Evolutionary conservation across 1,284 basidiomycete genomes (phyloP).

Genomic region (Chalciporus sp.): DNA sequence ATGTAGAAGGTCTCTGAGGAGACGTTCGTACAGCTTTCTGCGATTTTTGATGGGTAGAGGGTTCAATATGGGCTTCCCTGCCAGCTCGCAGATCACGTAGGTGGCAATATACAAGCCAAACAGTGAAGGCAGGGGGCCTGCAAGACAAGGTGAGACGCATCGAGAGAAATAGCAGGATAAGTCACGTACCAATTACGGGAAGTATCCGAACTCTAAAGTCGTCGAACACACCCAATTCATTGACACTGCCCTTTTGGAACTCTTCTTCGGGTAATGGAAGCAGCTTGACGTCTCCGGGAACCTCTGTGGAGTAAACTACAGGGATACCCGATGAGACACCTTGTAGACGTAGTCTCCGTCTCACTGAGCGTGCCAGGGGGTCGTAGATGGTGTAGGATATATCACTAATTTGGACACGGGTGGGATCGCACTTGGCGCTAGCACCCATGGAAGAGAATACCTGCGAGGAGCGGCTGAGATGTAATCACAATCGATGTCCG

Average conservation of each 20-base stretch:
- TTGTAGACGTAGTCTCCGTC: conserved; percentile 73
- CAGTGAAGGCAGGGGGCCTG: conserved; percentile 81
- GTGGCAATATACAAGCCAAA: conserved; percentile 90
- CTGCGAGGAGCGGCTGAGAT: conserved; percentile 37
- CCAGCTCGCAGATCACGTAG: conserved; percentile 83
- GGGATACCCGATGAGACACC: conserved; percentile 80
- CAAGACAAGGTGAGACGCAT: conserved; percentile 4
- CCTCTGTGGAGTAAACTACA: conserved; percentile 96
- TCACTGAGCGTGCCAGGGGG: conserved; percentile 90
- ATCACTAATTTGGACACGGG: conserved; percentile 93
- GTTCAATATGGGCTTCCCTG: conserved; percentile 79
- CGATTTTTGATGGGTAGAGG: conserved; percentile 84
- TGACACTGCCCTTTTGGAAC: conserved; percentile 86
- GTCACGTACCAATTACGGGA: conserved; percentile 71
- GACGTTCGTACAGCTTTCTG: conserved; percentile 81
- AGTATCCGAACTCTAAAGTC: conserved; percentile 93
- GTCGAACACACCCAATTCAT: conserved; percentile 90
- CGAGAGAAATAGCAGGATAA: not conserved
- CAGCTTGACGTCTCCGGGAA: conserved; percentile 85
- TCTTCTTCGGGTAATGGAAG: conserved; percentile 93
- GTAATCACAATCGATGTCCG: conserved; percentile 1
- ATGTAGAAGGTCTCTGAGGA: conserved; percentile 74
- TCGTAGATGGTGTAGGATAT: conserved; percentile 94
- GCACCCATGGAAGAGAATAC: conserved; percentile 98
- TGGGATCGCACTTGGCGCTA: conserved; percentile 95